phyloP scores from a whole-genome alignment of 805 yeast species.

The Schwanniomyces sp. region DNA sequence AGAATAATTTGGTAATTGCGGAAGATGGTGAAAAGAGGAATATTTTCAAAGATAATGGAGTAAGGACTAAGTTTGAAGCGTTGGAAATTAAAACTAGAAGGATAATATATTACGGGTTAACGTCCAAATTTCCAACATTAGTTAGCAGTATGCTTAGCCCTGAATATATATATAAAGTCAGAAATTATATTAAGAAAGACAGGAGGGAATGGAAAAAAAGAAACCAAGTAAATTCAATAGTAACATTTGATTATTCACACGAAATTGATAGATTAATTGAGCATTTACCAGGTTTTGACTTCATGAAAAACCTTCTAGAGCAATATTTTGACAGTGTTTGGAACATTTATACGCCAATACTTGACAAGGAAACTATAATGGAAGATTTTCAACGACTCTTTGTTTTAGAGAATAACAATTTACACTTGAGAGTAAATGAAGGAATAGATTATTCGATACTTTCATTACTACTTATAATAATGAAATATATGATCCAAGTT shows the following conservation, averaged over 20 bases:
- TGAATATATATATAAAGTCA: not conserved
- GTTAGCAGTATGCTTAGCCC: not conserved
- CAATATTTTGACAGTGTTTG: constrained; percentile 3
- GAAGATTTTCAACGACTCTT: not conserved
- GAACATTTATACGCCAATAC: not conserved
- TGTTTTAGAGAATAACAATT: not conserved
- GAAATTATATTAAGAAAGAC: not conserved
- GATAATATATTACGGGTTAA: not conserved
- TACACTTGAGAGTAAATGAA: not conserved
- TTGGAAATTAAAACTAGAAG: not conserved
- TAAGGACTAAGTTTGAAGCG: not conserved
- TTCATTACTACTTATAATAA: not conserved
- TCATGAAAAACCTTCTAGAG: not conserved
- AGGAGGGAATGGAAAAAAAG: not conserved
- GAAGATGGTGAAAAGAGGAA: no score
- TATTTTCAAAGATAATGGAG: no score
- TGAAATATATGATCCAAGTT: constrained; percentile 1
- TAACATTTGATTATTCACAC: not conserved
- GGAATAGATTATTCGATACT: not conserved
- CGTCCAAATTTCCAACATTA: not conserved
- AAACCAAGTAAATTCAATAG: not conserved
- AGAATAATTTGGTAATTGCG: no score
- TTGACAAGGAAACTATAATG: not conserved
- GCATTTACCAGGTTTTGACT: not conserved
- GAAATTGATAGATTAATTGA: not conserved